Percentiles rank a stretch among this genome's conserved stretches.
Evolutionary conservation across 495 filamentous ascomycete species (phyloP).

Genomic region (Talaromyces adpressus): DNA sequence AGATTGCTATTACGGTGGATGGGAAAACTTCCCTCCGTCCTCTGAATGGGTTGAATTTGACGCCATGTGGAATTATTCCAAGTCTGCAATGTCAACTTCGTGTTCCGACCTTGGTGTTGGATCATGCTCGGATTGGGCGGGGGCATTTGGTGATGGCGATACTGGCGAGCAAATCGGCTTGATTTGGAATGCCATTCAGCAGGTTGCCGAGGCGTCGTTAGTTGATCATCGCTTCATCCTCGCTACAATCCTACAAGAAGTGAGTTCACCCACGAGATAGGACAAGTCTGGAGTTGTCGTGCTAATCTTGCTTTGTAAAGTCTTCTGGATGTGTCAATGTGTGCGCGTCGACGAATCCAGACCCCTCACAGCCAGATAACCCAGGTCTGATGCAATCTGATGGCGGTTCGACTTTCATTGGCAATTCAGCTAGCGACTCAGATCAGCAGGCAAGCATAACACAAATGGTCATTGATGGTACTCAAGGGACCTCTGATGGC

Average conservation of each 20-base stretch:
- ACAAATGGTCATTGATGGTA: conserved; percentile 32
- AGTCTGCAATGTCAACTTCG: conserved; percentile 6
- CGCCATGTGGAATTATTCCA: conserved; percentile 10
- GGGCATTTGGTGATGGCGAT: conserved; percentile 18
- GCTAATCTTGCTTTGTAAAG: conserved; percentile 6
- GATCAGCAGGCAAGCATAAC: conserved; percentile 17
- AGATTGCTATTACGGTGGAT: conserved; percentile 8
- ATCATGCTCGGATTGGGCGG: background rate
- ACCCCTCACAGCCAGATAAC: conserved; percentile 19
- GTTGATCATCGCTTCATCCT: conserved; percentile 30
- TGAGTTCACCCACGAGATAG: conserved; percentile 1
- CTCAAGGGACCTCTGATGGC: conserved; percentile 23
- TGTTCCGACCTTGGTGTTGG: conserved; percentile 10
- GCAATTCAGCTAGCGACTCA: conserved; percentile 12
- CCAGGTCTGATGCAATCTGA: conserved; percentile 30
- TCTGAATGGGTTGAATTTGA: conserved; percentile 7
- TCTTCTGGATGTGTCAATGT: conserved; percentile 23
- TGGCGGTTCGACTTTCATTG: conserved; percentile 15
- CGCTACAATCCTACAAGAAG: conserved; percentile 32
- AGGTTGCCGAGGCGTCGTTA: conserved; percentile 16
- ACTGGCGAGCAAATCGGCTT: conserved; percentile 16
- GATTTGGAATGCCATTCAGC: conserved; percentile 26
- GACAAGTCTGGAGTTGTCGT: background rate
- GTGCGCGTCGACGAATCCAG: conserved; percentile 9
- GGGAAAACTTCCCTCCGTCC: conserved; percentile 7